Evolutionary conservation across 2,329 filamentous ascomycete species (phyloP).

Genomic region (Blastomyces percursus): DNA sequence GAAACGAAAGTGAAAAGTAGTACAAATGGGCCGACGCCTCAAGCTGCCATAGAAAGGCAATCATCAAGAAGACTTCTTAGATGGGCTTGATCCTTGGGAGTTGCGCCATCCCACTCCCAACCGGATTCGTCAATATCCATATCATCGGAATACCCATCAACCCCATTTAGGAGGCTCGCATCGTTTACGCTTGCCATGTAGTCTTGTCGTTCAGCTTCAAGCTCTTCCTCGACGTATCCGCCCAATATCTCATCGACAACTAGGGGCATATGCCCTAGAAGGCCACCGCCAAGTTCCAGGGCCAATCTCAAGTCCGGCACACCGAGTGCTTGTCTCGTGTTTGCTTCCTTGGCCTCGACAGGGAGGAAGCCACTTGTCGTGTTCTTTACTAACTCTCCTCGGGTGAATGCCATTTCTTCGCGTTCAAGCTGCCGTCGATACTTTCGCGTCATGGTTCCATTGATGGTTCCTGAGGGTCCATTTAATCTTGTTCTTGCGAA

Average conservation of each 20-base stretch:
- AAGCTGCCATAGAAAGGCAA: slow-evolving; percentile 33
- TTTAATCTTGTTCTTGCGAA: slow-evolving; percentile 47
- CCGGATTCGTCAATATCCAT: slow-evolving; percentile 33
- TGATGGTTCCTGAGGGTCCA: slow-evolving; percentile 51
- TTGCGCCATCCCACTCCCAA: slow-evolving; percentile 32
- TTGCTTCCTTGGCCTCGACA: slow-evolving; percentile 65
- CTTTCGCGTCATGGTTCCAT: slow-evolving; percentile 66
- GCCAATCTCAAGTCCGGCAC: slow-evolving; percentile 70
- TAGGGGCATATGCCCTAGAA: slow-evolving; percentile 66
- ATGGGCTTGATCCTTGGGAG: slow-evolving; percentile 27
- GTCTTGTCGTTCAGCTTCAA: slow-evolving; percentile 43
- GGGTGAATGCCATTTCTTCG: slow-evolving; percentile 62
- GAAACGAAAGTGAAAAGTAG: not conserved
- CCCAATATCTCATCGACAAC: slow-evolving; percentile 59
- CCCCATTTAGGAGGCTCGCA: slow-evolving; percentile 10
- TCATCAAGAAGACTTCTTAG: slow-evolving; percentile 31
- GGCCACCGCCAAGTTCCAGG: slow-evolving; percentile 62
- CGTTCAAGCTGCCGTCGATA: slow-evolving; percentile 63
- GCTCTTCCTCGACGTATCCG: slow-evolving; percentile 63
- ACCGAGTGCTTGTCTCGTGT: slow-evolving; percentile 58
- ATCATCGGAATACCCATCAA: slow-evolving; percentile 22
- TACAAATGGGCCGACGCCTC: not conserved
- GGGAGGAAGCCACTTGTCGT: slow-evolving; percentile 64
- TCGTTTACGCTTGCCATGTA: slow-evolving; percentile 14
- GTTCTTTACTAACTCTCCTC: slow-evolving; percentile 64